Base-by-base conservation (phyloP, 495 filamentous ascomycete genomes). In the Pyronema omphalodes region DNA sequence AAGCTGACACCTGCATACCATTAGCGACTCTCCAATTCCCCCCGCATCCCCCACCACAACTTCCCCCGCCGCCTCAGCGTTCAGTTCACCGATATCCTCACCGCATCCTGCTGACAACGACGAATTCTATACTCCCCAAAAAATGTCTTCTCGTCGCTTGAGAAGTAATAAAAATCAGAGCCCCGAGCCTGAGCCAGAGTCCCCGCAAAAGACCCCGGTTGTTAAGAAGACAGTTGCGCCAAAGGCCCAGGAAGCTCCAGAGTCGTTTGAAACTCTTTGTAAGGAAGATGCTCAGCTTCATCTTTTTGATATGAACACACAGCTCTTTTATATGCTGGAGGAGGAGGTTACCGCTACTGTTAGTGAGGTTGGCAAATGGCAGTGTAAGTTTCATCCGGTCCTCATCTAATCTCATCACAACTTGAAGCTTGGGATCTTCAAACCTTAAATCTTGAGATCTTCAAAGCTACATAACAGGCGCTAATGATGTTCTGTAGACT, bases 351-450 rank as follows among this genome's bases (percentile, higher is more conserved):
- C 75, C 44, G 88, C 87, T 9, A 79, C 78, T 0, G 91, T 98
- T 2, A 81, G 79, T 1, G 93, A 96, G 57, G 76, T 85, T 48
- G 91, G 89, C 3, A 76, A 78, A 44, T 98, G 93, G 93, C 76
- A 89, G 57, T 98, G 62, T 65, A 57, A 55, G 54, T 57, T 41
- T n/a, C 17, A 43, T 43, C 39, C 39, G 39, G 23, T 29, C 39
- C 39, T 6, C 17, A 43, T n/a, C 12, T 48, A 7, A 3, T 33
- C 4, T 48, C 23, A 11, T 48, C 11, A 17, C 19, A 17, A 18
- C 23, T 29, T 29, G 2, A 29, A 29, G 23, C 23, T 29, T 29
- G 23, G 23, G 23, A 44, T 29, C 23, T 29, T 29, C 23, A 29
- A 29, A 29, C 23, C 23, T 29, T 29, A 29, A 29, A 29, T 29